Evolutionary conservation across 768 basidiomycete genomes (phyloP).

Genomic region (Neoboletus subvelutipes): DNA sequence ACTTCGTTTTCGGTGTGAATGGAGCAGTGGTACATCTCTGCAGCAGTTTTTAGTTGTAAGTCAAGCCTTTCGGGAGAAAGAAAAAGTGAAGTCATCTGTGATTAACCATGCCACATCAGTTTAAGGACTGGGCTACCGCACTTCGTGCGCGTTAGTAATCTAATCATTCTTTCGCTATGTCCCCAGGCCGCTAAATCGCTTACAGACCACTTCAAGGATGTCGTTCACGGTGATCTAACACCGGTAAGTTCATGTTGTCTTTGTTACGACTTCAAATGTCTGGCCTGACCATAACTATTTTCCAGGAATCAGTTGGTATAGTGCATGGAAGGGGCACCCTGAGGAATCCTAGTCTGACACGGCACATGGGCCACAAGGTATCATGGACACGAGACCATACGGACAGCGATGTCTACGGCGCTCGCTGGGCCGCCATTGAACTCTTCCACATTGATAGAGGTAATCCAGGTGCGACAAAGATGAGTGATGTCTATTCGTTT

Average conservation of each 20-base stretch:
- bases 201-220: not conserved
- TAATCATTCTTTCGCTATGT: not conserved
- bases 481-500: slow-evolving; percentile 18
- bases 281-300: not conserved
- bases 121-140: slow-evolving; percentile 10
- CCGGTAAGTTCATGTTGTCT: not conserved
- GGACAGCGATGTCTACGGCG: not conserved
- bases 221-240: slow-evolving; percentile 12
- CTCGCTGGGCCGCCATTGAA: slow-evolving; percentile 16
- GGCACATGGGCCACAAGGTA: too few relatives aligned
- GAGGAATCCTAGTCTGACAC: not conserved
- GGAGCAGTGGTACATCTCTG: not conserved
- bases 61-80: not conserved
- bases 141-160: not conserved
- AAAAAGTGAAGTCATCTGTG: too few relatives aligned
- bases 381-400: too few relatives aligned
- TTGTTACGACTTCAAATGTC: not conserved
- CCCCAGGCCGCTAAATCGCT: not conserved
- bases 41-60: slow-evolving; percentile 1
- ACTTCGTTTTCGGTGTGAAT: not conserved
- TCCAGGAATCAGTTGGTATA: slow-evolving; percentile 5
- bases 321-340: slow-evolving; percentile 4
- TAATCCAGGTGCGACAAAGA: slow-evolving; percentile 3
- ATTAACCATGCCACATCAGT: not conserved
- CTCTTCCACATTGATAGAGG: slow-evolving; percentile 1